Evolutionary conservation across 225 moss, liverwort and hornwort genomes (phyloP).

Genomic region (Asterella californica): DNA sequence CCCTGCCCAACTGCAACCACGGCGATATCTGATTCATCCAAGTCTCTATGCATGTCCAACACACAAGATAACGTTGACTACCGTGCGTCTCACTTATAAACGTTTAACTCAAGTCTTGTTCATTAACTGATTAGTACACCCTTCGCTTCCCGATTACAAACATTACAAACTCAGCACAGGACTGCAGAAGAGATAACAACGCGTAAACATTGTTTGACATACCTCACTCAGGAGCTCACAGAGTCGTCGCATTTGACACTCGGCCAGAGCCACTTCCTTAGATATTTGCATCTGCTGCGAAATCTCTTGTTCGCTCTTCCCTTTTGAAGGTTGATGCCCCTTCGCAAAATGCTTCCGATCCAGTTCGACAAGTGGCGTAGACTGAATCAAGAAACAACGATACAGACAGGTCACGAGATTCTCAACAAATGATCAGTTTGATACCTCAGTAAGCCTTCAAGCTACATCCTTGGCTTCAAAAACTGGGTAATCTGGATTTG

Average conservation of each 20-base stretch:
- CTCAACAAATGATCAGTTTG: not conserved
- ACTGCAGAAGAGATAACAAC: too few relatives aligned
- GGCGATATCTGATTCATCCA: not conserved
- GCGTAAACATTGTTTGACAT: not conserved
- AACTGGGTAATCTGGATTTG: too few relatives aligned
- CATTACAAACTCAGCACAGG: not conserved
- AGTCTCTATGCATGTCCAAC: not conserved
- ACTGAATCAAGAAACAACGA: conserved; percentile 31
- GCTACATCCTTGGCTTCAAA: too few relatives aligned
- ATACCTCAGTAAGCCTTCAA: not conserved
- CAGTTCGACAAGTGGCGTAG: conserved; percentile 60
- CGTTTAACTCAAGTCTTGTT: too few relatives aligned
- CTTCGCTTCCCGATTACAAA: not conserved
- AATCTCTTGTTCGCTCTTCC: conserved; percentile 58
- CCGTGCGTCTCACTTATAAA: not conserved
- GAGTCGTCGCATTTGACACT: conserved; percentile 74
- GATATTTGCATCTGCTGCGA: conserved; percentile 52
- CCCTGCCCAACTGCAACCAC: not conserved
- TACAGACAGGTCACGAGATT: not conserved
- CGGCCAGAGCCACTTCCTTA: conserved; percentile 59
- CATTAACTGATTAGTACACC: too few relatives aligned
- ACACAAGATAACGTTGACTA: not conserved
- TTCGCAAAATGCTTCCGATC: conserved; percentile 86
- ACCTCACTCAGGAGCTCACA: conserved; percentile 87
- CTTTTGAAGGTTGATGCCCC: conserved; percentile 54